A percentile compares a stretch with the other conserved stretches of the same genome.
Evolutionary conservation across 164 flowering plant species (phyloP).

Genomic region (Sedum album): DNA sequence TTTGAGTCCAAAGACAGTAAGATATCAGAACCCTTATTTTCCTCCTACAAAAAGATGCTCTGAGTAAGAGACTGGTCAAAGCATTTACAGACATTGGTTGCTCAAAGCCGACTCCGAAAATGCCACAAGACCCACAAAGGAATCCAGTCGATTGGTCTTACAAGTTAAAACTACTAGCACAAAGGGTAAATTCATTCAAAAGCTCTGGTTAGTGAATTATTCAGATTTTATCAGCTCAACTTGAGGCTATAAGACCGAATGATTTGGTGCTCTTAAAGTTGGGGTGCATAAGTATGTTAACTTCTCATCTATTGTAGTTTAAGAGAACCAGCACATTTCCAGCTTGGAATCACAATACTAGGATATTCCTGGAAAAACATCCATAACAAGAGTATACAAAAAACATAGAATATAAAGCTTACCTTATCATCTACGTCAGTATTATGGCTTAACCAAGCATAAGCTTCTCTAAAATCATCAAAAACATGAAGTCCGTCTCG

Average conservation of each 20-base stretch:
- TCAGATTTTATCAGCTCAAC: neutral
- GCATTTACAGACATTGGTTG: too few relatives aligned
- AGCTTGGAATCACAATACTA: neutral
- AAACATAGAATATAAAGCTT: constrained; percentile 12
- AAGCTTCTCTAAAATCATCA: constrained; percentile 99
- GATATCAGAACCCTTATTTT: too few relatives aligned
- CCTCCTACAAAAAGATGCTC: too few relatives aligned
- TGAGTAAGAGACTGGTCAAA: too few relatives aligned
- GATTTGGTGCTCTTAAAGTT: neutral
- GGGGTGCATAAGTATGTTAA: neutral
- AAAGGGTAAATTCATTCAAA: too few relatives aligned
- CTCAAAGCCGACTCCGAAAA: neutral
- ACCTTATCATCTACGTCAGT: constrained; percentile 98
- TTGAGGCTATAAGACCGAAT: neutral
- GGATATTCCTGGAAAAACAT: neutral
- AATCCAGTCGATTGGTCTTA: neutral
- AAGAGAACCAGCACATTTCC: too few relatives aligned
- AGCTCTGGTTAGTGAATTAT: neutral
- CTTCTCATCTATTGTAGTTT: too few relatives aligned
- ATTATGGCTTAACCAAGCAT: constrained; percentile 94
- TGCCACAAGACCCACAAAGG: neutral
- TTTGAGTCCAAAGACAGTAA: too few relatives aligned
- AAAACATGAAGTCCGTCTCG: constrained; percentile 94
- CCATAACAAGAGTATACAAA: too few relatives aligned
- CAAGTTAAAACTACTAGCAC: too few relatives aligned